phyloP scores from a whole-genome alignment of 2,329 filamentous ascomycete genomes.

The Penicillium sp. region DNA sequence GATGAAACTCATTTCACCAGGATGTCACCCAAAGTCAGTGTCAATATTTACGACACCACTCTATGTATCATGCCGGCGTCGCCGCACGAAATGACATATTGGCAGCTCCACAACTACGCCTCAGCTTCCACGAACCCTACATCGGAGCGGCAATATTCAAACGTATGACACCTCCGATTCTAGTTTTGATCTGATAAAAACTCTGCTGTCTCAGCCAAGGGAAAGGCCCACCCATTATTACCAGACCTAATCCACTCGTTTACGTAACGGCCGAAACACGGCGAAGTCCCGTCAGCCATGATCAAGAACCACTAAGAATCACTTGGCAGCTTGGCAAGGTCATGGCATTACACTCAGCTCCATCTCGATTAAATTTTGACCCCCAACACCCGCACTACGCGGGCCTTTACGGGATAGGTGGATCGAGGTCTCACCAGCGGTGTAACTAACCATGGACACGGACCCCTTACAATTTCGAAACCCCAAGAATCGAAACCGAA shows the following conservation, averaged over 20 bases:
- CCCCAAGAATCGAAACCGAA: not conserved
- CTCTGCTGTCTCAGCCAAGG: not conserved
- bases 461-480: not conserved
- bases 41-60: not conserved
- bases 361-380: not conserved
- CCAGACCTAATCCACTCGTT: not conserved
- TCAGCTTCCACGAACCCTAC: not conserved
- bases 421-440: not conserved
- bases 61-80: not conserved
- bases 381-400: not conserved
- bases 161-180: not conserved
- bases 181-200: constrained; percentile 4
- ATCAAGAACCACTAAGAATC: not conserved
- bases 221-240: not conserved
- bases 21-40: not conserved
- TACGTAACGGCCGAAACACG: constrained; percentile 1
- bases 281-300: not conserved
- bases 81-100: not conserved
- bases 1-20: not conserved
- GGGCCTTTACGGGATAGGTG: not conserved
- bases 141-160: not conserved
- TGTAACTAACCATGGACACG: not conserved
- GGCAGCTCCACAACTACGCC: not conserved
- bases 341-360: not conserved
- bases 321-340: not conserved